phyloP scores from a whole-genome alignment of 768 basidiomycete species.

The Hygrocybe punicea region DNA sequence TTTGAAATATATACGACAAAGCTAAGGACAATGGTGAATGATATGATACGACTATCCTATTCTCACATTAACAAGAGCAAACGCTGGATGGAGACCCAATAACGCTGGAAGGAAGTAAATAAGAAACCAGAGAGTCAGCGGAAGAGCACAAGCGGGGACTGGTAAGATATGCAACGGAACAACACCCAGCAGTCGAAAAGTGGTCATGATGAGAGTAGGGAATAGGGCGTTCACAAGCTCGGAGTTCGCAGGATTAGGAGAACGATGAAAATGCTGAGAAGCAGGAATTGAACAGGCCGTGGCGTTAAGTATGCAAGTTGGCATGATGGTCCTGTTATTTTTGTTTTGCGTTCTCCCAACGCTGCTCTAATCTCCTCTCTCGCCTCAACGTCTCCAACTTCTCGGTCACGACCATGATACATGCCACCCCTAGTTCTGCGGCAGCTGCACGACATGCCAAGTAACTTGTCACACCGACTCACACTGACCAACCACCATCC shows the following conservation, averaged over 20 bases:
- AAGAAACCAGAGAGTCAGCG: not conserved
- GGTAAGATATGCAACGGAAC: not conserved
- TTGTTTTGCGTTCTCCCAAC: not conserved
- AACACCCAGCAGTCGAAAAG: not conserved
- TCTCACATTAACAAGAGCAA: conserved; percentile 7
- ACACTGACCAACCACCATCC: not conserved
- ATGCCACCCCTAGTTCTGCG: not conserved
- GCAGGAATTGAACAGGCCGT: not conserved
- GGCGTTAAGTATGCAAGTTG: not conserved
- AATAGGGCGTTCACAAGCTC: too few relatives aligned
- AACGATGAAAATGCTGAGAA: not conserved
- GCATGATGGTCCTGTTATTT: not conserved
- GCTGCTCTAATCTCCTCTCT: not conserved
- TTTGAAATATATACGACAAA: not conserved
- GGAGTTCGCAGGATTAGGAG: not conserved
- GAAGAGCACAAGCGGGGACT: not conserved
- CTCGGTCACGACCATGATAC: not conserved
- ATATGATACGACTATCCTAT: conserved; percentile 7
- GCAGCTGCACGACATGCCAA: not conserved
- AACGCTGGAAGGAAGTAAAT: not conserved
- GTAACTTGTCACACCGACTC: not conserved
- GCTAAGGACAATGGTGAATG: not conserved
- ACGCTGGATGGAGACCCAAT: not conserved
- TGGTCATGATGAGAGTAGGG: not conserved
- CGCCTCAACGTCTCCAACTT: not conserved